These are phyloP conservation scores for Cladosporium velox DNA, from an alignment of 2,329 filamentous ascomycete genomes.

Conservation along the genomic window DNA sequence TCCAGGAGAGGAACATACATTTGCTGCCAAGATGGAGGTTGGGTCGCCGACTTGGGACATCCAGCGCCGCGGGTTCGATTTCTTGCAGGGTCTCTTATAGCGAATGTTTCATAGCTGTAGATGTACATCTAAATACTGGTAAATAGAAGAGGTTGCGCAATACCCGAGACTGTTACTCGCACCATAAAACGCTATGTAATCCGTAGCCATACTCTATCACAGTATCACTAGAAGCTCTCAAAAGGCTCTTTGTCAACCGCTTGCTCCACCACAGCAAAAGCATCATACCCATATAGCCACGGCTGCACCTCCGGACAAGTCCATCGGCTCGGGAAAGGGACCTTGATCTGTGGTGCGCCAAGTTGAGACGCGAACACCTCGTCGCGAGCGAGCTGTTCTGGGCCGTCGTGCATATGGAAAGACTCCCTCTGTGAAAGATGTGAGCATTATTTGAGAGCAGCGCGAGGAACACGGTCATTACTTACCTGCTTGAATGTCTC, in stretches of 20 bases:
- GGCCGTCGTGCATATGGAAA: constrained; percentile 48
- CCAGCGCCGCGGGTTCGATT: background rate
- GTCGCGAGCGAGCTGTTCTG: constrained; percentile 60
- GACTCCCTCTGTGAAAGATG: constrained; percentile 33
- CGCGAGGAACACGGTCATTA: too few relatives aligned
- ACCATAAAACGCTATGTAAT: background rate
- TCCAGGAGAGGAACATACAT: background rate
- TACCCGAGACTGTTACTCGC: background rate
- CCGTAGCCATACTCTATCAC: background rate
- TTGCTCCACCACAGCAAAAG: constrained; percentile 51
- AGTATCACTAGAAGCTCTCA: background rate
- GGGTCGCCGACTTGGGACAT: background rate
- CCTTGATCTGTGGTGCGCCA: constrained; percentile 53
- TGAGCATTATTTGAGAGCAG: constrained; percentile 25
- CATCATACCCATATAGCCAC: constrained; percentile 65
- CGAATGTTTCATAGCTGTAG: background rate
- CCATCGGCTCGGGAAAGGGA: constrained; percentile 63
- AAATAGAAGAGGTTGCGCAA: background rate
- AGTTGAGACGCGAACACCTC: constrained; percentile 56
- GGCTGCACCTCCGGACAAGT: constrained; percentile 54
- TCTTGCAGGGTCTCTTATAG: background rate
- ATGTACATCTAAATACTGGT: background rate
- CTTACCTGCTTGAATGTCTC: constrained; percentile 53
- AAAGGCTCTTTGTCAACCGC: constrained; percentile 20
- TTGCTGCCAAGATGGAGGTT: background rate